These are phyloP conservation scores for Neocucurbitaria cava DNA, from an alignment of 2,329 filamentous ascomycete species.

Conservation along the genomic window DNA sequence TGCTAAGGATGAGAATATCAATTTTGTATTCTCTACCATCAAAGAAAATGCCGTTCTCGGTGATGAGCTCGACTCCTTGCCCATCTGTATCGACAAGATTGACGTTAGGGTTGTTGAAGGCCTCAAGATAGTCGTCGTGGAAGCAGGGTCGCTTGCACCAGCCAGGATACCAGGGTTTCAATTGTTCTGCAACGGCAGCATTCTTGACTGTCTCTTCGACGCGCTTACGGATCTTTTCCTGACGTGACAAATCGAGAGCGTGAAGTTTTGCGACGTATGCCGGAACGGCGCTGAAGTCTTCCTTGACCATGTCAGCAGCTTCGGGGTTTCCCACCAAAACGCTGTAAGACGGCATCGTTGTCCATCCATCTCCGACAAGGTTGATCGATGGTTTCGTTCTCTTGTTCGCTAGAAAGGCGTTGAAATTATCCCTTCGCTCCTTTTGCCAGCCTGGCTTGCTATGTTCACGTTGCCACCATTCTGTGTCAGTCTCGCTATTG, in stretches of 20 bases:
- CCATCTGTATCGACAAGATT: constrained; percentile 66
- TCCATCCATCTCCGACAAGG: constrained; percentile 61
- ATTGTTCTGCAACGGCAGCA: constrained; percentile 54
- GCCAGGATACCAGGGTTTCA: constrained; percentile 65
- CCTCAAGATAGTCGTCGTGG: constrained; percentile 63
- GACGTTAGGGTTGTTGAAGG: constrained; percentile 66
- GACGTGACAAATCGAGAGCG: neutral
- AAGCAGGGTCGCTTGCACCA: constrained; percentile 71
- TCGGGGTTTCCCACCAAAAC: too few relatives aligned
- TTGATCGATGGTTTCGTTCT: constrained; percentile 43
- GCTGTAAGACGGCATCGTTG: constrained; percentile 23
- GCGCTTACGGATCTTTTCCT: neutral
- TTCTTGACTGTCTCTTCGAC: constrained; percentile 55
- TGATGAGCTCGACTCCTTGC: constrained; percentile 57
- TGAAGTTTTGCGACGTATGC: neutral
- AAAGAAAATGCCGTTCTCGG: constrained; percentile 54
- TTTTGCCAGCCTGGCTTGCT: constrained; percentile 57
- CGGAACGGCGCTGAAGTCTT: too few relatives aligned
- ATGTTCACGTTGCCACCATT: neutral
- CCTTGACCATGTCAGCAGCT: too few relatives aligned
- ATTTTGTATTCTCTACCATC: constrained; percentile 56
- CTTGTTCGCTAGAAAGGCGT: constrained; percentile 35
- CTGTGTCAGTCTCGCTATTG: constrained; percentile 18
- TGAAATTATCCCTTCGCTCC: constrained; percentile 55
- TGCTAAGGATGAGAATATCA: constrained; percentile 54